Evolutionary conservation across 2,329 filamentous ascomycete genomes (phyloP).

Genomic region (Periglandula ipomoeae): DNA sequence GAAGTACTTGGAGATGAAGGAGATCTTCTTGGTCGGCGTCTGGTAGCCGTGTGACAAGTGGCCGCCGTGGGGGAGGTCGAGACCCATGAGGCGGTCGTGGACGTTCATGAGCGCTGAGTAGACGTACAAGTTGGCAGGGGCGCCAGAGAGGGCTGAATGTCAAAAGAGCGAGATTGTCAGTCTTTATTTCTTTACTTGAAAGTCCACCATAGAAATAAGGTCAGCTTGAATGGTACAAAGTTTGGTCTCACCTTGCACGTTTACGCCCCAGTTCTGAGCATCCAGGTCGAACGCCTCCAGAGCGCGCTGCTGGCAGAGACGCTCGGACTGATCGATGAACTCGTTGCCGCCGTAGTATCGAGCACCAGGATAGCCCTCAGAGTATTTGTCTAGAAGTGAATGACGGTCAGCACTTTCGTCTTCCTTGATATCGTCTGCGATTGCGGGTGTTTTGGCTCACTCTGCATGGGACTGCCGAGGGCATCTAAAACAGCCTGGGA

Average conservation of each 20-base stretch:
- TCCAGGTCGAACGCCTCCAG: conserved; percentile 80
- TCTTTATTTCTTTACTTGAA: not conserved
- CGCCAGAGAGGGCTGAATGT: conserved; percentile 61
- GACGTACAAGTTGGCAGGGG: conserved; percentile 74
- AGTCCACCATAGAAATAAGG: not conserved
- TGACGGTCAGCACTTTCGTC: not conserved
- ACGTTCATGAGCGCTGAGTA: conserved; percentile 89
- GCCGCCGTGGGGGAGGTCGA: conserved; percentile 92
- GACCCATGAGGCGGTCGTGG: conserved; percentile 92
- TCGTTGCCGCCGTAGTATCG: conserved; percentile 96
- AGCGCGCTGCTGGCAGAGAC: conserved; percentile 82
- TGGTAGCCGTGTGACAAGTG: conserved; percentile 97
- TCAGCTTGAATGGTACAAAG: not conserved
- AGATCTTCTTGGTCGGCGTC: conserved; percentile 89
- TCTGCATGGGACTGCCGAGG: conserved; percentile 90
- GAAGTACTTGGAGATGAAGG: conserved; percentile 98
- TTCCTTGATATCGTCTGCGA: too few relatives aligned
- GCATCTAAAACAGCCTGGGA: conserved; percentile 88
- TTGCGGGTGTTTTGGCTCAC: too few relatives aligned
- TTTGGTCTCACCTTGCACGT: conserved; percentile 70
- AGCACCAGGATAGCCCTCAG: conserved; percentile 92
- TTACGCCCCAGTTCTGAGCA: conserved; percentile 87
- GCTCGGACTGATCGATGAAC: conserved; percentile 85
- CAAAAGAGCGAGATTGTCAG: not conserved
- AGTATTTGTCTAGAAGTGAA: conserved; percentile 71